These are phyloP conservation scores for Epichloe hybrida DNA, from an alignment of 2,329 filamentous ascomycete genomes.

Conservation along the genomic window DNA sequence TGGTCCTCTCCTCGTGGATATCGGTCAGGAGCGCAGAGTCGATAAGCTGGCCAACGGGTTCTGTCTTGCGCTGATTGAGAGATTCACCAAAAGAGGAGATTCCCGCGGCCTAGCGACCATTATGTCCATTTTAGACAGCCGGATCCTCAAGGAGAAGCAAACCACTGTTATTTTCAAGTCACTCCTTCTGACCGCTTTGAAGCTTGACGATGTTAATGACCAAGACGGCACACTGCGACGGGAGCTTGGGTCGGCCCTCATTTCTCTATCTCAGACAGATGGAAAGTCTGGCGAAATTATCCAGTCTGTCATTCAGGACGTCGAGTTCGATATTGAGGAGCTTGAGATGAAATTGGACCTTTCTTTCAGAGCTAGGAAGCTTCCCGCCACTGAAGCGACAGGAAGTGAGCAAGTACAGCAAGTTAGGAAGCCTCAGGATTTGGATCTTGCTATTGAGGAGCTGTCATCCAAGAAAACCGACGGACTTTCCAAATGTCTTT, in stretches of 20 bases:
- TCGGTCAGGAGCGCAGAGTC: conserved; percentile 51
- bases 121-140: conserved; percentile 45
- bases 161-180: conserved; percentile 51
- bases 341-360: conserved; percentile 64
- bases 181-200: conserved; percentile 46
- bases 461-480: conserved; percentile 21
- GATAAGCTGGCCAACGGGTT: conserved; percentile 61
- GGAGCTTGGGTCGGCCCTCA: conserved; percentile 52
- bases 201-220: conserved; percentile 41
- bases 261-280: conserved; percentile 47
- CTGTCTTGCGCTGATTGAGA: conserved; percentile 51
- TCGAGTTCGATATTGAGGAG: conserved; percentile 58
- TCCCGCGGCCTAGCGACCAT: conserved; percentile 43
- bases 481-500: conserved; percentile 37
- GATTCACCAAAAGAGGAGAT: conserved; percentile 46
- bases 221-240: conserved; percentile 43
- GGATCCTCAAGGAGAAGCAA: conserved; percentile 49
- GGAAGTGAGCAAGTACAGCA: conserved; percentile 15
- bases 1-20: conserved; percentile 42
- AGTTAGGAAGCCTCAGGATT: conserved; percentile 20
- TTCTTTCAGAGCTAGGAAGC: conserved; percentile 44
- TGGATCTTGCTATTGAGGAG: conserved; percentile 26
- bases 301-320: conserved; percentile 50
- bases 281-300: conserved; percentile 50
- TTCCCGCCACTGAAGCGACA: conserved; percentile 38